Conservation (phyloP, 2,329 filamentous ascomycete genomes). For the Zymoseptoria tritici region DNA sequence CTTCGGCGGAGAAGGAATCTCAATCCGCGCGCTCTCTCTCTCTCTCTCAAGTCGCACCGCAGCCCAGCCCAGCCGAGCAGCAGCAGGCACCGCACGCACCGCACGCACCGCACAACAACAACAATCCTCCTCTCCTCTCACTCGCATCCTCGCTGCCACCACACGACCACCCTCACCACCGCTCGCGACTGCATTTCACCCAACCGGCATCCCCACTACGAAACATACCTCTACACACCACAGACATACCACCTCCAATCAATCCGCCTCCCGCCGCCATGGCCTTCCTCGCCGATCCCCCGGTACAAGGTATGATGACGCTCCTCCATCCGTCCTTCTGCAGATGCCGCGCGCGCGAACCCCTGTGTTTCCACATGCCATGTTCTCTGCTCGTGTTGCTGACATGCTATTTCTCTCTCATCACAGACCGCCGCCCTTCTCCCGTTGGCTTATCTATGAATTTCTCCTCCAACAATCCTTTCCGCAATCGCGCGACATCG, state of each 20-base stretch:
- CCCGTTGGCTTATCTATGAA: constrained; percentile 51
- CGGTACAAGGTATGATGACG: constrained; percentile 5
- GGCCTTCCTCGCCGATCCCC: not conserved
- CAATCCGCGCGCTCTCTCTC: too few species aligned
- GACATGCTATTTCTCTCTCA: constrained; percentile 1
- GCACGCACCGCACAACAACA: not conserved
- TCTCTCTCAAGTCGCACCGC: too few species aligned
- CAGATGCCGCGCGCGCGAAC: not conserved
- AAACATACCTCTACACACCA: not conserved
- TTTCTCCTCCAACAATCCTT: constrained; percentile 70
- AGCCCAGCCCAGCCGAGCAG: not conserved
- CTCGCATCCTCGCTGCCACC: not conserved
- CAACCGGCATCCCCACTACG: not conserved
- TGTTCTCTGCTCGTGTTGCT: constrained; percentile 5
- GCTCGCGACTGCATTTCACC: not conserved
- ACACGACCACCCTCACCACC: not conserved
- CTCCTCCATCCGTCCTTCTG: not conserved
- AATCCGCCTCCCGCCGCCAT: not conserved
- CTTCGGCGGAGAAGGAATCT: not conserved
- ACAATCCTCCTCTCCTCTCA: not conserved
- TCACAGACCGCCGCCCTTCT: constrained; percentile 41
- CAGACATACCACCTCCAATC: not conserved
- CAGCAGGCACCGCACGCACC: not conserved
- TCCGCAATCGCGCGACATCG: constrained; percentile 62
- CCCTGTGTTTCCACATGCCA: constrained; percentile 13